These are phyloP conservation scores for Huiozyma naganishii DNA, from an alignment of 805 yeast genomes.

Conservation along the genomic window DNA sequence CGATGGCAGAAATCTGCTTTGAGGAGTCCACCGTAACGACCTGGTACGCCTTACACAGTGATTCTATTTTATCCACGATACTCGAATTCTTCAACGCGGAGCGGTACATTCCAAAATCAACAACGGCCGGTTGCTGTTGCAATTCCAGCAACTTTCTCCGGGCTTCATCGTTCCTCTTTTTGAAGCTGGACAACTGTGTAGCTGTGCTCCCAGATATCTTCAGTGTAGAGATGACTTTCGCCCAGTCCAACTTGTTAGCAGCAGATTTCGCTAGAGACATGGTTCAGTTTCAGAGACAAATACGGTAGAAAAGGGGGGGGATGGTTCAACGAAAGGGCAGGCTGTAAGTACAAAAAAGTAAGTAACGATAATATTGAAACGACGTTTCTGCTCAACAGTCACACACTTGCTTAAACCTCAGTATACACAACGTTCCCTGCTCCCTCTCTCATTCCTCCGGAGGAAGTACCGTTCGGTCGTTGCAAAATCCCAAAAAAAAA, in stretches of 20 bases:
- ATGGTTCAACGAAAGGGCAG: too few relatives aligned
- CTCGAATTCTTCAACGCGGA: constrained; percentile 69
- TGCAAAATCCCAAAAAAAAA: too few relatives aligned
- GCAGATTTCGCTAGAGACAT: constrained; percentile 39
- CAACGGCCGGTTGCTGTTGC: constrained; percentile 58
- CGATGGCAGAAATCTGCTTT: constrained; percentile 84
- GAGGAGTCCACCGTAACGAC: constrained; percentile 80
- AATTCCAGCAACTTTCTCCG: constrained; percentile 68
- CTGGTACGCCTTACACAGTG: constrained; percentile 61
- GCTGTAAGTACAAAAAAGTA: too few relatives aligned
- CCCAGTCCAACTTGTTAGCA: constrained; percentile 89
- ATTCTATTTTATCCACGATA: constrained; percentile 72
- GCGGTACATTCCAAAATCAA: constrained; percentile 78
- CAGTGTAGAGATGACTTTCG: constrained; percentile 74
- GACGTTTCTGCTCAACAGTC: too few relatives aligned
- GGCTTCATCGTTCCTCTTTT: constrained; percentile 98
- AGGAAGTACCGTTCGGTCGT: too few relatives aligned
- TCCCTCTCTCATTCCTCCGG: too few relatives aligned
- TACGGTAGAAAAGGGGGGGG: not conserved
- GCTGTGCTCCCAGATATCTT: constrained; percentile 93
- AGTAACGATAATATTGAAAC: too few relatives aligned
- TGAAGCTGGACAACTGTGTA: constrained; percentile 76
- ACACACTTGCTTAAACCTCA: too few relatives aligned
- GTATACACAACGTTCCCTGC: too few relatives aligned
- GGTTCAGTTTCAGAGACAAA: not conserved